Base-by-base conservation (phyloP, 2,329 filamentous ascomycete species). In the Aureobasidium sp. region DNA sequence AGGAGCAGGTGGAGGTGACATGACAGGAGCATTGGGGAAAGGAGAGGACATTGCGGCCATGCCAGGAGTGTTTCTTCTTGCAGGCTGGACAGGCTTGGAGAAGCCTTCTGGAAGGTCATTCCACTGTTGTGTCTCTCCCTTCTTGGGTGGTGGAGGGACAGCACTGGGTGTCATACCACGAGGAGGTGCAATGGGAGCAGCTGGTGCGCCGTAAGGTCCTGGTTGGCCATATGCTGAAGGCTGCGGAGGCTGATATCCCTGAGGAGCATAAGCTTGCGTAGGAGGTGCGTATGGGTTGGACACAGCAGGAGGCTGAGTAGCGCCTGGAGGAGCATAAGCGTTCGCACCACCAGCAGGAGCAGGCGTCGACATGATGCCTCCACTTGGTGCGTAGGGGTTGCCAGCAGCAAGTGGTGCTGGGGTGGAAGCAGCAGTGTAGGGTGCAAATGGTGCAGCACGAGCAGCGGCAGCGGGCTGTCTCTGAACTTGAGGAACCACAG, bases 81-180 rank as follows among this genome's bases (percentile, higher is more conserved):
- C 82, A 15, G 84, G 82, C 5, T 69, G 63, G n/a, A 88, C 81
- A 60, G 82, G 78, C 77, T 93, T 90, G 49, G 77, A 72, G 67
- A 97, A 85, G 61, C 77, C 89, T 69, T 96, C 83, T 1, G 94
- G 94, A 57, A 95, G 88, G 74, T 99, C 94, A 68, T 99, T 99
- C 94, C 94, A 99, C 68, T 89, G 88, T 31, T 87, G 84, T 65
- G 87, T 86, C 66, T 88, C 87, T 70, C 86, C 87, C 62, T 84
- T 79, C 70, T 85, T 85, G 11, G 89, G 84, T 19, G 90, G 85
- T 24, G 91, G 86, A 44, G 85, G 80, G 12, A 78, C 74, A 17
- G 78, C 74, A 27, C 81, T 81, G 14, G 83, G 81, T 17, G 89
- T 87, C 29, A 83, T 81, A 64, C 84, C 85, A 65, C 88, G 84